Percentiles rank a stretch among this genome's conserved stretches.
Conservation (phyloP, 768 basidiomycete genomes). For the Rhodotorula paludigena region DNA sequence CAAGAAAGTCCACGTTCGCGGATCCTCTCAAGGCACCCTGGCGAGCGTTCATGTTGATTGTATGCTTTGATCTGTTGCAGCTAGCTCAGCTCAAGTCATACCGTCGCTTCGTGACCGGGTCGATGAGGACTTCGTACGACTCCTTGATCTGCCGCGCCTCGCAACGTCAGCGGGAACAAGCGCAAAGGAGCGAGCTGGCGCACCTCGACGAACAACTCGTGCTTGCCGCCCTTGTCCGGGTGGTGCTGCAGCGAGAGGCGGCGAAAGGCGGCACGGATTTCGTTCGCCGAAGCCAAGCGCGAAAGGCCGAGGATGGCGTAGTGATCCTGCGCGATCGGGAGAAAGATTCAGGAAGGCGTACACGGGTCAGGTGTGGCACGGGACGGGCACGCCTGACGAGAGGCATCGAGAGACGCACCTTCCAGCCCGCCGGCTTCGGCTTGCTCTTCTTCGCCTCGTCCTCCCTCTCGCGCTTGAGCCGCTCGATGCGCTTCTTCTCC, state of each 20-base stretch:
- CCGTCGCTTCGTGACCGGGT: not conserved
- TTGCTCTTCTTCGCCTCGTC: slow-evolving; percentile 82
- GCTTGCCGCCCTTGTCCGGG: slow-evolving; percentile 71
- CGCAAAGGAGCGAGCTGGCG: not conserved
- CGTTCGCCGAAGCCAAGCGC: slow-evolving; percentile 9
- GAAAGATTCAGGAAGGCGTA: not conserved
- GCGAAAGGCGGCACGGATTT: slow-evolving; percentile 75
- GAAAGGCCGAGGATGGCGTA: slow-evolving; percentile 48
- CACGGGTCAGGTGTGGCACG: slow-evolving; percentile 54
- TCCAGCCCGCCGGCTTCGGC: slow-evolving; percentile 49
- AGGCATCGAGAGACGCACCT: not conserved
- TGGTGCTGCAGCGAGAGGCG: slow-evolving; percentile 46
- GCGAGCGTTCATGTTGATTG: too few species aligned
- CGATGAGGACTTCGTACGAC: not conserved
- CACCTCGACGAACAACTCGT: slow-evolving; percentile 67
- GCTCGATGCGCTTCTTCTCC: slow-evolving; percentile 64
- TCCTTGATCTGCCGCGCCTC: not conserved
- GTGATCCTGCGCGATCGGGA: slow-evolving; percentile 3
- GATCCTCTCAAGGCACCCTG: too few species aligned
- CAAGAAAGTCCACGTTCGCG: too few species aligned
- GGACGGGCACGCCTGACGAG: not conserved
- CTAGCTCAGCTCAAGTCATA: not conserved
- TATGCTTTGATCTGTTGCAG: too few species aligned
- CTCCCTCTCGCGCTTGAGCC: slow-evolving; percentile 72
- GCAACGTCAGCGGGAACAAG: too few species aligned